Percentiles rank a stretch among this genome's conserved stretches.
phyloP scores from a whole-genome alignment of 805 yeast species.

The Dipodascopsis uninucleata region DNA sequence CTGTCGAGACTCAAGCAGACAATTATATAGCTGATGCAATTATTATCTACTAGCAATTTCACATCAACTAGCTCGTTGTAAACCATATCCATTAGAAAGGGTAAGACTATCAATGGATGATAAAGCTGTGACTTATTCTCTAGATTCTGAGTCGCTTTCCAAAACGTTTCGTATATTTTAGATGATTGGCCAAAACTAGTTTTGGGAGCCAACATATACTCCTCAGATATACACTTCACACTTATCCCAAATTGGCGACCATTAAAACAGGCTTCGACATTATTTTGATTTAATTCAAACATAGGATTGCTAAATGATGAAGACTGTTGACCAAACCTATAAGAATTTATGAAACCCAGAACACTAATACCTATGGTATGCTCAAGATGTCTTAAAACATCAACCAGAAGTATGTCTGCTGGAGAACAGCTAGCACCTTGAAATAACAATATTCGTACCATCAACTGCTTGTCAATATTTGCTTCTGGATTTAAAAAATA shows the following conservation, averaged over 20 bases:
- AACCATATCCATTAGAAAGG: slow-evolving; percentile 11
- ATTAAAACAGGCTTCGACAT: background rate
- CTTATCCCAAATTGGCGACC: slow-evolving; percentile 11
- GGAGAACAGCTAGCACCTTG: slow-evolving; percentile 62
- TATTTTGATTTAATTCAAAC: background rate
- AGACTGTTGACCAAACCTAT: background rate
- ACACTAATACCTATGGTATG: slow-evolving; percentile 34
- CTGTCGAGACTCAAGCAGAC: slow-evolving; percentile 31
- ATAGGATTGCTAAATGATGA: too few relatives aligned
- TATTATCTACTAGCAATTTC: slow-evolving; percentile 54
- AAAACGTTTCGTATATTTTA: too few relatives aligned
- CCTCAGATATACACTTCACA: slow-evolving; percentile 11
- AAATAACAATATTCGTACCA: slow-evolving; percentile 48
- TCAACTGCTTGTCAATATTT: slow-evolving; percentile 47
- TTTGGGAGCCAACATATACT: too few relatives aligned
- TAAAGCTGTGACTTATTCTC: slow-evolving; percentile 29
- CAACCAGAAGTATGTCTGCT: slow-evolving; percentile 60
- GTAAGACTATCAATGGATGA: slow-evolving; percentile 19
- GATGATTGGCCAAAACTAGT: too few relatives aligned
- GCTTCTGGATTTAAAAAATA: slow-evolving; percentile 45
- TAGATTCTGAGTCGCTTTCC: slow-evolving; percentile 9
- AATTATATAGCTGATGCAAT: slow-evolving; percentile 51
- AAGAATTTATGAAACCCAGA: slow-evolving; percentile 2
- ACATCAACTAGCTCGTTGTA: slow-evolving; percentile 43
- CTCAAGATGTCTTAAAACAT: slow-evolving; percentile 58